Percentiles rank a stretch among this genome's conserved stretches.
Conservation (phyloP, 2,329 filamentous ascomycete genomes). For the Alternaria sp. region DNA sequence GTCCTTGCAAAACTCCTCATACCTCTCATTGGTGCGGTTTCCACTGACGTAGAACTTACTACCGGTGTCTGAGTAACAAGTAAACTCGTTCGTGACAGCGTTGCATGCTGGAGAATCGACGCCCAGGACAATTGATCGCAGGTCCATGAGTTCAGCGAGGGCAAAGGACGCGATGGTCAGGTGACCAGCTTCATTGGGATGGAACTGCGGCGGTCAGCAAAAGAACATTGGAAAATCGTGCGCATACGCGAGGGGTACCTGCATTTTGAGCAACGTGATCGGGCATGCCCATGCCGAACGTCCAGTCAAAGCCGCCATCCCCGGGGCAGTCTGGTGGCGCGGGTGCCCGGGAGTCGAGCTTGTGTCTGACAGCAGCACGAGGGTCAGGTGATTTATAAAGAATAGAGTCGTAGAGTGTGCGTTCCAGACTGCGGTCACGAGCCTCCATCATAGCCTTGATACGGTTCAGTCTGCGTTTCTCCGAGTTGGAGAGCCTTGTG, state of each 20-base stretch:
- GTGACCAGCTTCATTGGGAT: slow-evolving; percentile 6
- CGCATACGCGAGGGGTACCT: too few species aligned
- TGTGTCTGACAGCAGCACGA: neutral
- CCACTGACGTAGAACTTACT: slow-evolving; percentile 3
- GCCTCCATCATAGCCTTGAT: neutral
- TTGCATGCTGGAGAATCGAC: neutral
- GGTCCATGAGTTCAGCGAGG: slow-evolving; percentile 7
- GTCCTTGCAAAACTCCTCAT: neutral
- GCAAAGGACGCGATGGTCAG: slow-evolving; percentile 6
- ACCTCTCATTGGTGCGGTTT: neutral
- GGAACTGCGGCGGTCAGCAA: neutral
- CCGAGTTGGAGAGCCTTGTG: neutral
- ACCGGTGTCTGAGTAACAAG: neutral
- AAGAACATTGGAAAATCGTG: neutral
- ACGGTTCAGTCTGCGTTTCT: neutral
- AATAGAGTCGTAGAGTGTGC: neutral
- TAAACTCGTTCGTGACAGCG: neutral
- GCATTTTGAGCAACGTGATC: too few species aligned
- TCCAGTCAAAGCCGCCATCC: neutral
- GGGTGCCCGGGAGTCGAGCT: neutral
- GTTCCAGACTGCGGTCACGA: neutral
- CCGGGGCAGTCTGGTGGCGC: neutral
- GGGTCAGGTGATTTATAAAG: neutral
- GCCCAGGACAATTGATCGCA: slow-evolving; percentile 4
- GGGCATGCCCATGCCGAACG: neutral